phyloP scores from a whole-genome alignment of 2,329 filamentous ascomycete genomes.

The Penicillium sp. region DNA sequence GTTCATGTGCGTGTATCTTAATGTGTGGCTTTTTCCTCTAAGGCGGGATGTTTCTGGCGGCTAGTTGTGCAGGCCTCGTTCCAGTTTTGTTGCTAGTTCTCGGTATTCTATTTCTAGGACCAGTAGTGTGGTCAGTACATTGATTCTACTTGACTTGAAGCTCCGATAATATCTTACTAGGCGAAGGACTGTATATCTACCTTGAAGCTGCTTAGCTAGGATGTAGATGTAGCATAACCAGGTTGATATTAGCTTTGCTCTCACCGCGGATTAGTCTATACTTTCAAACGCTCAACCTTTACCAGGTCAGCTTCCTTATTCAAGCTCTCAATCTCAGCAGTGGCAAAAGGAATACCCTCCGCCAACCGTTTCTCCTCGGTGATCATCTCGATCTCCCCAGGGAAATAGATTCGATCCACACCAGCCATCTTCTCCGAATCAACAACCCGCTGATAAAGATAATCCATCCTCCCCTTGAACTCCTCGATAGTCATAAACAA shows the following conservation, averaged over 20 bases:
- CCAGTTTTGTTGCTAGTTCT: slow-evolving; percentile 1
- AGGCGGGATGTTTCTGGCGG: slow-evolving; percentile 1
- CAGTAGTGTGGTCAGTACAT: not conserved
- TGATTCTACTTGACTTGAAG: not conserved
- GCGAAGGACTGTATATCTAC: not conserved
- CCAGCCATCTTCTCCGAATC: slow-evolving; percentile 52
- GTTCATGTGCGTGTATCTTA: not conserved
- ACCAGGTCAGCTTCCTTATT: slow-evolving; percentile 21
- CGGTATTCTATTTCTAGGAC: not conserved
- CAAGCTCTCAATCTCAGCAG: slow-evolving; percentile 18
- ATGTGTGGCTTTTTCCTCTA: not conserved
- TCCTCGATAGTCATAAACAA: slow-evolving; percentile 69
- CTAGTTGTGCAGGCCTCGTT: not conserved
- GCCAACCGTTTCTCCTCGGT: slow-evolving; percentile 39
- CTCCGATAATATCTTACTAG: not conserved
- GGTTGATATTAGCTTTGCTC: not conserved
- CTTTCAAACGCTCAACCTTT: slow-evolving; percentile 14
- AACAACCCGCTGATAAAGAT: slow-evolving; percentile 55
- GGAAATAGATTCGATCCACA: slow-evolving; percentile 56
- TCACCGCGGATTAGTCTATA: not conserved
- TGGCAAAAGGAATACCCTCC: slow-evolving; percentile 22
- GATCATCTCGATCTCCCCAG: slow-evolving; percentile 56
- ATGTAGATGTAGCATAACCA: not conserved
- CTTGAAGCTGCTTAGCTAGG: not conserved
- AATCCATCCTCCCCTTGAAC: slow-evolving; percentile 61